A percentile compares a stretch with the other conserved stretches of the same genome.
Conservation (phyloP, 2,329 filamentous ascomycete species). For the Aspergillus transmontanensis region DNA sequence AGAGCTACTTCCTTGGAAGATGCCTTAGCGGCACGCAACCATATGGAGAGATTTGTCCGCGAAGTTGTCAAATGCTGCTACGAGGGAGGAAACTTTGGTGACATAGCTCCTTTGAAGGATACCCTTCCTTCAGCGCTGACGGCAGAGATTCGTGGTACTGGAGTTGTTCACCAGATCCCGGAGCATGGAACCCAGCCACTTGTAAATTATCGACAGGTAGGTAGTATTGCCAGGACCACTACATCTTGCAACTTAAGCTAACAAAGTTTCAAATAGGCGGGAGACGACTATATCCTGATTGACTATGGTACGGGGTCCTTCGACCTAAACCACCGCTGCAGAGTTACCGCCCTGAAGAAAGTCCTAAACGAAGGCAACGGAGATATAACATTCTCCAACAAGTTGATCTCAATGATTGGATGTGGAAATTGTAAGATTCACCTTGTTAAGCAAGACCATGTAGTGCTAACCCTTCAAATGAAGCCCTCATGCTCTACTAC, state of each 20-base stretch:
- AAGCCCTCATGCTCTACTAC: constrained; percentile 50
- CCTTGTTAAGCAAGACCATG: neutral
- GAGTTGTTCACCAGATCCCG: constrained; percentile 38
- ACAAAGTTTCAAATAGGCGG: constrained; percentile 41
- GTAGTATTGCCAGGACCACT: neutral
- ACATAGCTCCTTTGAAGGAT: constrained; percentile 35
- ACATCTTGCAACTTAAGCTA: neutral
- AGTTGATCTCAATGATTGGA: constrained; percentile 55
- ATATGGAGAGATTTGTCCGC: constrained; percentile 50
- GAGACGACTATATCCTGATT: constrained; percentile 57
- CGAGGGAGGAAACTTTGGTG: constrained; percentile 31
- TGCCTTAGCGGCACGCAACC: constrained; percentile 49
- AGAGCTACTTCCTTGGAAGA: constrained; percentile 54
- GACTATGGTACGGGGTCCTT: constrained; percentile 61
- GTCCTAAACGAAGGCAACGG: constrained; percentile 41
- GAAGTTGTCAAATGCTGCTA: constrained; percentile 45
- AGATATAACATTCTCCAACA: constrained; percentile 41
- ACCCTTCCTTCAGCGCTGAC: constrained; percentile 22
- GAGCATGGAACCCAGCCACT: constrained; percentile 39
- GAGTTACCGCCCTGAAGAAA: constrained; percentile 57
- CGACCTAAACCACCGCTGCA: constrained; percentile 60
- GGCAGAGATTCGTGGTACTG: constrained; percentile 28
- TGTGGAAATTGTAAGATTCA: constrained; percentile 43
- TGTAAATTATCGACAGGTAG: constrained; percentile 46
- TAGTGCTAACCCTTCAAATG: constrained; percentile 1